Evolutionary conservation across 1,139 yeast genomes (phyloP).

Genomic region (Blastobotrys persicus): DNA sequence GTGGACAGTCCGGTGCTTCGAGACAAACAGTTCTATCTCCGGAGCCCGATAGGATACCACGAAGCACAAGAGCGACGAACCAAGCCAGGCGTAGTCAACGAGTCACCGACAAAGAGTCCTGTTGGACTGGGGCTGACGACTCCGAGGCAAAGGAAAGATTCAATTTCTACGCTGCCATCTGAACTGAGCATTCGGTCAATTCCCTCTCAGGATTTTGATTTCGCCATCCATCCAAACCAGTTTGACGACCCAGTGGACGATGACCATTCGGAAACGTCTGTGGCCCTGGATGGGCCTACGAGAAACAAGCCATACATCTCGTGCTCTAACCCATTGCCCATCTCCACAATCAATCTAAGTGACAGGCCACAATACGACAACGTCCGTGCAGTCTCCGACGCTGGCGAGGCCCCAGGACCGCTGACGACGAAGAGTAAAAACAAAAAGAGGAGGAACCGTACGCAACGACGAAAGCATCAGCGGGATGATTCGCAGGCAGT

Average conservation of each 20-base stretch:
- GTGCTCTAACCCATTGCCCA: slow-evolving; percentile 3
- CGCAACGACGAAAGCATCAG: background rate
- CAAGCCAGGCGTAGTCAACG: background rate
- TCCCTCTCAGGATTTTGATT: background rate
- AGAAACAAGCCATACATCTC: background rate
- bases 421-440: background rate
- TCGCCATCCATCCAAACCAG: slow-evolving; percentile 2
- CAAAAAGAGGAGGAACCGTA: background rate
- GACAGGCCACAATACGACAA: too few relatives aligned
- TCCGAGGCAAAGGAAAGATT: background rate
- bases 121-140: background rate
- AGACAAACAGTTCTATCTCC: slow-evolving; percentile 2
- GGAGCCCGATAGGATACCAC: too few relatives aligned
- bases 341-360: too few relatives aligned
- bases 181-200: background rate
- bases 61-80: background rate
- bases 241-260: background rate
- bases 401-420: background rate
- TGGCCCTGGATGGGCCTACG: background rate
- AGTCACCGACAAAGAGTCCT: background rate
- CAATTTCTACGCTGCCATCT: slow-evolving; percentile 4
- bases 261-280: background rate
- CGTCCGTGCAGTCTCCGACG: slow-evolving; percentile 3
- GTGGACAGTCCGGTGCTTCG: slow-evolving; percentile 1
- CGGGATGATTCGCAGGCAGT: background rate